These are phyloP conservation scores for Acer negundo DNA, from an alignment of 345 rosid species.

Conservation along the genomic window DNA sequence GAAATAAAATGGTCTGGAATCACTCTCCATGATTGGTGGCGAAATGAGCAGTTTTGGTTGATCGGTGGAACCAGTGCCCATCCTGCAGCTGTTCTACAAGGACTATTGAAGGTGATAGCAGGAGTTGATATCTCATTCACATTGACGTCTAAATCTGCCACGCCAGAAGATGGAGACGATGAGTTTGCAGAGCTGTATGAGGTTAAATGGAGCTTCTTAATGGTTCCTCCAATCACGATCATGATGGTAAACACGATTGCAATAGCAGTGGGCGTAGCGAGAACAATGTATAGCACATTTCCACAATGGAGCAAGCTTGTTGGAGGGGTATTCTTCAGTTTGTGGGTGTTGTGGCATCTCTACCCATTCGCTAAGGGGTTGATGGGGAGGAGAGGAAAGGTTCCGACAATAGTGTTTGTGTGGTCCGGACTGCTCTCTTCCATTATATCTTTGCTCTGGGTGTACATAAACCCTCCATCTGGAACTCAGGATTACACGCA, in stretches of 20 bases:
- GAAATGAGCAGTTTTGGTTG: constrained; percentile 82
- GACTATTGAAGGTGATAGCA: constrained; percentile 70
- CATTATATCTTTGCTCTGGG: constrained; percentile 70
- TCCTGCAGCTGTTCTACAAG: constrained; percentile 76
- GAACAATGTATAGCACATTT: constrained; percentile 65
- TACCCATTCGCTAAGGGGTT: constrained; percentile 79
- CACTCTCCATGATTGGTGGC: constrained; percentile 86
- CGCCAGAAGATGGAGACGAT: constrained; percentile 67
- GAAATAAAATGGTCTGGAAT: constrained; percentile 84
- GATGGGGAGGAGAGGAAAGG: constrained; percentile 82
- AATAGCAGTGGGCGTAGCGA: constrained; percentile 58
- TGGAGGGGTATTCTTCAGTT: constrained; percentile 85
- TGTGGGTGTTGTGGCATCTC: constrained; percentile 78
- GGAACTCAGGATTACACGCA: constrained; percentile 44
- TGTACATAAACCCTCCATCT: constrained; percentile 65
- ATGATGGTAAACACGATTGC: constrained; percentile 68
- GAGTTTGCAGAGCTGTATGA: constrained; percentile 62
- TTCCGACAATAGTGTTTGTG: constrained; percentile 72
- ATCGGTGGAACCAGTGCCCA: constrained; percentile 89
- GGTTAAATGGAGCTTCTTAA: constrained; percentile 69
- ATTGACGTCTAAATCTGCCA: constrained; percentile 65
- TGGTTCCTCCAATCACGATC: constrained; percentile 71
- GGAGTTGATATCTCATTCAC: constrained; percentile 81
- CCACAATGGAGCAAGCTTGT: constrained; percentile 81
- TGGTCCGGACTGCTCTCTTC: constrained; percentile 79